A percentile compares a stretch with the other conserved stretches of the same genome.
phyloP scores from a whole-genome alignment of 2,329 filamentous ascomycete genomes.

The Neofusicoccum cordaticola region DNA sequence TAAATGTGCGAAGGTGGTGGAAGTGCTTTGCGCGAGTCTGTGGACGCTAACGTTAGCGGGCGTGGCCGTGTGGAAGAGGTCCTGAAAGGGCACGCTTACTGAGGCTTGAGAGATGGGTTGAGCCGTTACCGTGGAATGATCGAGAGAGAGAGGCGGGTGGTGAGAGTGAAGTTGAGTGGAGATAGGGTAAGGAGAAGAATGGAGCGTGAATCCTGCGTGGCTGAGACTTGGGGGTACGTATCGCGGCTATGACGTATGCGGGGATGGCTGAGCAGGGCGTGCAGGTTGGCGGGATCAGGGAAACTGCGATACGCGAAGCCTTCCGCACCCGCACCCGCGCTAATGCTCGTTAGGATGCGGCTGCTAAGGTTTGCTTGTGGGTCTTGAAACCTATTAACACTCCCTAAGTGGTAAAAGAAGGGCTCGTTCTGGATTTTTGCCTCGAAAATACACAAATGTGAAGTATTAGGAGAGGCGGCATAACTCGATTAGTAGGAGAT shows the following conservation, averaged over 20 bases:
- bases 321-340: background rate
- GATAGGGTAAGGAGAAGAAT: background rate
- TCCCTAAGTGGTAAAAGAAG: background rate
- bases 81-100: too few species aligned
- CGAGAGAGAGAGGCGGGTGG: background rate
- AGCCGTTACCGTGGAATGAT: too few species aligned
- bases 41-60: too few species aligned
- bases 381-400: background rate
- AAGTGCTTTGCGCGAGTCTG: background rate
- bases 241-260: slow-evolving; percentile 6
- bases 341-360: too few species aligned
- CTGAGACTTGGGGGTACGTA: background rate
- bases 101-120: too few species aligned
- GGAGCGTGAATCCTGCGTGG: background rate
- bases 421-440: too few species aligned
- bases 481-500: background rate
- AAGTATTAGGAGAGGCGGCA: background rate
- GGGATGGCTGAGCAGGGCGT: background rate
- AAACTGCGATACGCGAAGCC: background rate
- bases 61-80: too few species aligned
- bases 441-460: background rate
- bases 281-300: background rate
- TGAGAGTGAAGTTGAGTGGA: background rate
- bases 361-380: background rate
- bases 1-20: too few species aligned